These are phyloP conservation scores for Brasilioporus rufonigricans DNA, from an alignment of 768 basidiomycete genomes.

Conservation along the genomic window DNA sequence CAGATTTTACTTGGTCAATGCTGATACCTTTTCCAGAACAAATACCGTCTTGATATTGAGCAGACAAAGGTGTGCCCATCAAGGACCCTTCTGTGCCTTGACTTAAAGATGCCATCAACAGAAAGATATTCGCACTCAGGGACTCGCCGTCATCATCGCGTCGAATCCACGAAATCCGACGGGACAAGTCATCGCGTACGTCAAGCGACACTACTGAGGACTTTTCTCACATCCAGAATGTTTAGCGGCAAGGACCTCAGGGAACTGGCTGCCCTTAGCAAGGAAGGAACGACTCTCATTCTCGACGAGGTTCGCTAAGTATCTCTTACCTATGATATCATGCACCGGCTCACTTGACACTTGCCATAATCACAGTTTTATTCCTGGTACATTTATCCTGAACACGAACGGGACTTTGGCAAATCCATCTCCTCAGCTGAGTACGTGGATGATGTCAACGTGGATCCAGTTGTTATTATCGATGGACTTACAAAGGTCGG, in stretches of 20 bases:
- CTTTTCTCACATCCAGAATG: slow-evolving; percentile 7
- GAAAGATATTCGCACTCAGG: slow-evolving; percentile 82
- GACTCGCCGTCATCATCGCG: slow-evolving; percentile 79
- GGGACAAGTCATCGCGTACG: slow-evolving; percentile 77
- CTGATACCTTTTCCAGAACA: slow-evolving; percentile 37
- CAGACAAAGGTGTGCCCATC: slow-evolving; percentile 59
- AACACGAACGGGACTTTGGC: slow-evolving; percentile 69
- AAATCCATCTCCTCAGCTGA: slow-evolving; percentile 78
- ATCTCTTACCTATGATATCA: neutral
- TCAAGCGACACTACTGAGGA: neutral
- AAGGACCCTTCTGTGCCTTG: neutral
- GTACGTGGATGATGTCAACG: slow-evolving; percentile 84
- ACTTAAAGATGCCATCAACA: slow-evolving; percentile 24
- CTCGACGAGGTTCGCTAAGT: slow-evolving; percentile 67
- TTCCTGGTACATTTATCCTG: slow-evolving; percentile 93
- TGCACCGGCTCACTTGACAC: neutral
- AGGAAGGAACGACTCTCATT: slow-evolving; percentile 80
- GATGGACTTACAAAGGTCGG: slow-evolving; percentile 88
- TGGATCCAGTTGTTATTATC: slow-evolving; percentile 81
- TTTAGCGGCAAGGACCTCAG: slow-evolving; percentile 74
- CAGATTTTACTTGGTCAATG: neutral
- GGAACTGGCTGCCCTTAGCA: slow-evolving; percentile 69
- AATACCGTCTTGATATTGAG: slow-evolving; percentile 76
- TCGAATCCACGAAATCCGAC: slow-evolving; percentile 98
- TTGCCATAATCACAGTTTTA: slow-evolving; percentile 60